A percentile compares a stretch with the other conserved stretches of the same genome.
Conservation (phyloP, 2,329 filamentous ascomycete genomes). For the Fusarium sp. region DNA sequence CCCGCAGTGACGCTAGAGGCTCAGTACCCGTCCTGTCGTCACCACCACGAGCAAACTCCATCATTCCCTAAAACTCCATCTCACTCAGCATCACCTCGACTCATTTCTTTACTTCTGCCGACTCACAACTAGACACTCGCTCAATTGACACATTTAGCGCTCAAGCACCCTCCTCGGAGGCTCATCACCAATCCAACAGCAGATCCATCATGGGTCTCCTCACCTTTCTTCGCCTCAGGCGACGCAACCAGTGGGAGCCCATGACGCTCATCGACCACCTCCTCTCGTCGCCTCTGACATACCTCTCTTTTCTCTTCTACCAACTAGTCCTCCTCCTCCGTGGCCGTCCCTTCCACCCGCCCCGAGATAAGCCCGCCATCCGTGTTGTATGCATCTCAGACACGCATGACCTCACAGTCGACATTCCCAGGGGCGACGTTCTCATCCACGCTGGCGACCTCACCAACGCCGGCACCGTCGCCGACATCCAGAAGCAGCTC, state of each 20-base stretch:
- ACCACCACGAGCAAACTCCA: neutral
- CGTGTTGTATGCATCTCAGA: conserved; percentile 90
- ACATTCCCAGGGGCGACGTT: conserved; percentile 80
- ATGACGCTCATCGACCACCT: conserved; percentile 70
- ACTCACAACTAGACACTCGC: neutral
- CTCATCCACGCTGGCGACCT: conserved; percentile 93
- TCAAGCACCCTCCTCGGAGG: neutral
- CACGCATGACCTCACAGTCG: conserved; percentile 76
- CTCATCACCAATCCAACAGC: neutral
- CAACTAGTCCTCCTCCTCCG: conserved; percentile 73
- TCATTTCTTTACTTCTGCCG: neutral
- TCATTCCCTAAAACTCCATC: neutral
- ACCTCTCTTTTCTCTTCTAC: conserved; percentile 71
- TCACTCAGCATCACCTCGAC: conserved; percentile 1
- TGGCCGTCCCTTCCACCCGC: conserved; percentile 69
- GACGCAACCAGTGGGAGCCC: conserved; percentile 58
- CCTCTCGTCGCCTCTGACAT: conserved; percentile 74
- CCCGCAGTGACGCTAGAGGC: conserved; percentile 10
- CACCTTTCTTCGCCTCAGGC: conserved; percentile 58
- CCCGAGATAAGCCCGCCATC: conserved; percentile 66
- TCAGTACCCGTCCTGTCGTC: conserved; percentile 9
- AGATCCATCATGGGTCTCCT: conserved; percentile 57
- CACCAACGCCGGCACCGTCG: conserved; percentile 75
- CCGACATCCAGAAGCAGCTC: conserved; percentile 82
- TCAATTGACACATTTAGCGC: neutral